These are phyloP conservation scores for Termitomyces sp. DNA, from an alignment of 768 basidiomycete species.

Conservation along the genomic window DNA sequence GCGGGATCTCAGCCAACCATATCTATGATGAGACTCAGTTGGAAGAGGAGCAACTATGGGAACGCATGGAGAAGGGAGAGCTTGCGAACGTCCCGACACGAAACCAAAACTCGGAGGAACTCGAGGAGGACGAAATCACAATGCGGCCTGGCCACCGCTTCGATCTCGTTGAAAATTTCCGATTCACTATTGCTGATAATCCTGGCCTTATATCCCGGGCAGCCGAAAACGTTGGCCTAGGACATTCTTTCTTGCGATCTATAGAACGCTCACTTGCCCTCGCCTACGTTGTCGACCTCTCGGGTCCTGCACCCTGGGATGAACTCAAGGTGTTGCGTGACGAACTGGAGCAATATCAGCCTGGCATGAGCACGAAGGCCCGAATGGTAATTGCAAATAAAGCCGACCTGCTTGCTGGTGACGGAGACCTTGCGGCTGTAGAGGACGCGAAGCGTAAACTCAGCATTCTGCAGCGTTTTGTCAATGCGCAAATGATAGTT, in stretches of 20 bases:
- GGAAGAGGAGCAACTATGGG: constrained; percentile 42
- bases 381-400: constrained; percentile 92
- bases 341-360: constrained; percentile 82
- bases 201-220: constrained; percentile 86
- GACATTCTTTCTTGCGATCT: constrained; percentile 88
- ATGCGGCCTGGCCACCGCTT: constrained; percentile 43
- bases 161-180: constrained; percentile 64
- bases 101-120: constrained; percentile 31
- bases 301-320: constrained; percentile 65
- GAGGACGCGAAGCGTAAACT: constrained; percentile 54
- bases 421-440: constrained; percentile 41
- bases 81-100: constrained; percentile 44
- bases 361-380: constrained; percentile 70
- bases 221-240: constrained; percentile 86
- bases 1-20: constrained; percentile 38
- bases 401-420: constrained; percentile 73
- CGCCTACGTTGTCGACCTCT: constrained; percentile 89
- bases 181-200: constrained; percentile 97
- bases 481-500: constrained; percentile 37
- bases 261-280: constrained; percentile 90
- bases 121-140: constrained; percentile 8
- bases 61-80: constrained; percentile 45
- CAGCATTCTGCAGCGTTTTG: constrained; percentile 47
- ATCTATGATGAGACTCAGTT: constrained; percentile 64
- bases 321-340: constrained; percentile 66